These are phyloP conservation scores for Selaginella moellendorffii DNA, from an alignment of 75 land plant genomes.

Conservation along the genomic window DNA sequence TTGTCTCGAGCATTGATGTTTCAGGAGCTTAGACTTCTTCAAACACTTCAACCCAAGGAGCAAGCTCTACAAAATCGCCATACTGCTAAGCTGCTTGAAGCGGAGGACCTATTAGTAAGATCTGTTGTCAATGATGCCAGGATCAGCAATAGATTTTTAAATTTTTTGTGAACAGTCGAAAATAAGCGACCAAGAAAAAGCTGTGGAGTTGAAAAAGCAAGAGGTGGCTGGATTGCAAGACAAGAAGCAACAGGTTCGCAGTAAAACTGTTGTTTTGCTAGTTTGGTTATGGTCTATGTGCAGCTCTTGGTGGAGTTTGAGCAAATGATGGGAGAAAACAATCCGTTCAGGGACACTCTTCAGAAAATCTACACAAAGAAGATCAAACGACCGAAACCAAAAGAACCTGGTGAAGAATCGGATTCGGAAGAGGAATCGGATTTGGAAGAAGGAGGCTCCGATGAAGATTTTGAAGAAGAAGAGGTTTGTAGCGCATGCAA, in stretches of 20 bases:
- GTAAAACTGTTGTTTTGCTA: neutral
- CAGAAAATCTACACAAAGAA: conserved; percentile 15
- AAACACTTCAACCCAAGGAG: conserved; percentile 24
- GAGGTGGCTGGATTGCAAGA: conserved; percentile 14
- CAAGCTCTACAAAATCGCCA: conserved; percentile 18
- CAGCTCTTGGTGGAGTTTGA: conserved; percentile 19
- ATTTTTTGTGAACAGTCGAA: conserved; percentile 10
- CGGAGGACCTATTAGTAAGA: conserved; percentile 19
- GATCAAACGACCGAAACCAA: conserved; percentile 16
- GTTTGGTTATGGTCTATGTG: neutral
- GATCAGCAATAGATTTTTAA: conserved; percentile 3
- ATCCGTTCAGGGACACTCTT: conserved; percentile 22
- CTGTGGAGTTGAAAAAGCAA: conserved; percentile 16
- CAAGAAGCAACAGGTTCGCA: conserved; percentile 18
- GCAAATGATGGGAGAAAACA: conserved; percentile 14
- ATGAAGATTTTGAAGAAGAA: conserved; percentile 28
- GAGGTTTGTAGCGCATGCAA: conserved; percentile 11
- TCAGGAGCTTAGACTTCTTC: conserved; percentile 24
- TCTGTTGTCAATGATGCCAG: neutral
- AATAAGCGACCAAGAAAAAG: conserved; percentile 18
- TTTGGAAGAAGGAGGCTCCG: conserved; percentile 17
- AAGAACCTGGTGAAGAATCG: conserved; percentile 11
- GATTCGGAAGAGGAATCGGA: conserved; percentile 27
- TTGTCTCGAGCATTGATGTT: neutral
- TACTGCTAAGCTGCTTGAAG: conserved; percentile 12